Evolutionary conservation across 371 early-diverging fungal genomes (phyloP).

Genomic region (Mortierella sp.): DNA sequence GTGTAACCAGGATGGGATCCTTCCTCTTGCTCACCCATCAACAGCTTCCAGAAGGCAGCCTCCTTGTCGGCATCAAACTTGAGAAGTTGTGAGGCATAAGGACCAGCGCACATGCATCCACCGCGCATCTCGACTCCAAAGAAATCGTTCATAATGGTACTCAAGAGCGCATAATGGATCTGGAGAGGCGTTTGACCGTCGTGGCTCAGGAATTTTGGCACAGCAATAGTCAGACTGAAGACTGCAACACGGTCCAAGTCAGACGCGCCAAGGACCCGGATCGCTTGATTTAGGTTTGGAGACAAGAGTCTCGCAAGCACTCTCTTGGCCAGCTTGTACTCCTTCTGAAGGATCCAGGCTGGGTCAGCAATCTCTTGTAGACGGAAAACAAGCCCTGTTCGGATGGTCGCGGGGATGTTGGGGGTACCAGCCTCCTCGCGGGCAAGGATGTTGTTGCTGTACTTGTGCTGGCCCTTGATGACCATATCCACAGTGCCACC

Average conservation of each 20-base stretch:
- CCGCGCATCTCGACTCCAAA: slow-evolving; percentile 53
- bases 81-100: slow-evolving; percentile 36
- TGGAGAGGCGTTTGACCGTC: slow-evolving; percentile 19
- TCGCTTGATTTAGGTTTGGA: not conserved
- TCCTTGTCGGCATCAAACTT: slow-evolving; percentile 32
- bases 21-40: slow-evolving; percentile 23
- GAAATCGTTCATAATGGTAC: slow-evolving; percentile 52
- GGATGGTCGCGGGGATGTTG: slow-evolving; percentile 40
- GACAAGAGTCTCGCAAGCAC: slow-evolving; percentile 24
- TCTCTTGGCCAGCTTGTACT: slow-evolving; percentile 29
- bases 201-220: slow-evolving; percentile 1
- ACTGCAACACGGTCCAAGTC: slow-evolving; percentile 36
- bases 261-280: slow-evolving; percentile 25
- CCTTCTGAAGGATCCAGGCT: slow-evolving; percentile 25
- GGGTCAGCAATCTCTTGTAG: slow-evolving; percentile 43
- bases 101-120: slow-evolving; percentile 46
- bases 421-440: slow-evolving; percentile 53
- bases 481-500: slow-evolving; percentile 51
- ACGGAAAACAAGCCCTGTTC: slow-evolving; percentile 40
- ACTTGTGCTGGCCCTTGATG: slow-evolving; percentile 31
- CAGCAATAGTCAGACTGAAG: slow-evolving; percentile 34
- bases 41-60: slow-evolving; percentile 36
- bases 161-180: slow-evolving; percentile 45
- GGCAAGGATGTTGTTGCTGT: slow-evolving; percentile 26
- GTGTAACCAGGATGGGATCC: slow-evolving; percentile 5